Percentiles rank a stretch among this genome's conserved stretches.
phyloP scores from a whole-genome alignment of 768 basidiomycete genomes.

The Terana coerulea region DNA sequence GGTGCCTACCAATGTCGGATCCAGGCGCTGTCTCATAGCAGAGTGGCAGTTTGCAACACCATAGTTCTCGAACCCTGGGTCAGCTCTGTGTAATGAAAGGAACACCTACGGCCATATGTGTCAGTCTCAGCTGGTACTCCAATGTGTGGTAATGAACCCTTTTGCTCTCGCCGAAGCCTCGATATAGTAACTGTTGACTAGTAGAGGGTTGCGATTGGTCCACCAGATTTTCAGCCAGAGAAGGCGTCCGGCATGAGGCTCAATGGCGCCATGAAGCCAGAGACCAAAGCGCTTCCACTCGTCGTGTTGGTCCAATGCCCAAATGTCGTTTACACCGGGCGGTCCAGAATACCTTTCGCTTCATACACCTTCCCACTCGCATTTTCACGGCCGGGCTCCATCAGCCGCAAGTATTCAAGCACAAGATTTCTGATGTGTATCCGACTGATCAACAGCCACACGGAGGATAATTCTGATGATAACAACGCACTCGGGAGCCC shows the following conservation, averaged over 20 bases:
- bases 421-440: background rate
- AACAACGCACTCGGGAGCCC: background rate
- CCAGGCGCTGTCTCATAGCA: constrained; percentile 32
- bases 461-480: background rate
- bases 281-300: constrained; percentile 18
- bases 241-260: constrained; percentile 9
- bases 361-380: background rate
- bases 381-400: background rate
- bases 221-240: constrained; percentile 21
- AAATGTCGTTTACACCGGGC: constrained; percentile 19
- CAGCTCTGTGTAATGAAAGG: constrained; percentile 36
- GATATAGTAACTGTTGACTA: constrained; percentile 12
- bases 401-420: background rate
- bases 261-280: constrained; percentile 14
- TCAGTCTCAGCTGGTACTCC: background rate
- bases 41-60: constrained; percentile 45
- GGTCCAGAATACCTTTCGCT: constrained; percentile 10
- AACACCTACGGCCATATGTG: background rate
- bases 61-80: constrained; percentile 41
- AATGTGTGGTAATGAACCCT: background rate
- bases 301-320: constrained; percentile 24
- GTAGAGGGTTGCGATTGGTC: constrained; percentile 17
- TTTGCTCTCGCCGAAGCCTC: background rate
- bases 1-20: constrained; percentile 24
- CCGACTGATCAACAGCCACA: background rate